Conservation (phyloP, 306 rosid species). For the Pyrus communis region DNA sequence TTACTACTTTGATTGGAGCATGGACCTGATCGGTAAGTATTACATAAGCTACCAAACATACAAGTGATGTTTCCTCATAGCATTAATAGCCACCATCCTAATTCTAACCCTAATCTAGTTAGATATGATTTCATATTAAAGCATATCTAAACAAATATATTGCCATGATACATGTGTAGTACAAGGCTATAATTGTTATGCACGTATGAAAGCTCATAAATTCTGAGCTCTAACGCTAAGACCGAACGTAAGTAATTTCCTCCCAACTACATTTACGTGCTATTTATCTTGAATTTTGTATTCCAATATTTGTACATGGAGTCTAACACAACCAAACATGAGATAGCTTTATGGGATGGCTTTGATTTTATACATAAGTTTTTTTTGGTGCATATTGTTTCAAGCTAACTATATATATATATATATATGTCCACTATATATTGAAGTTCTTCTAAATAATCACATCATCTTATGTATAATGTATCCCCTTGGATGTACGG, state of each 20-base stretch:
- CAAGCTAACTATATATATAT: too few species aligned
- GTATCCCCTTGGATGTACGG: background rate
- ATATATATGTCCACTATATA: background rate
- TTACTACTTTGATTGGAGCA: too few species aligned
- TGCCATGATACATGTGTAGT: background rate
- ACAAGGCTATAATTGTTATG: background rate
- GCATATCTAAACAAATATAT: background rate
- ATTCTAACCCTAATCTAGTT: background rate
- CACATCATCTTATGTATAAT: too few species aligned
- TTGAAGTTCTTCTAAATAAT: background rate
- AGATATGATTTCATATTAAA: background rate
- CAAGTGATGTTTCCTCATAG: background rate
- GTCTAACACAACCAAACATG: background rate
- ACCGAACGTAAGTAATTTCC: background rate
- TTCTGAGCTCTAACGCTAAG: background rate
- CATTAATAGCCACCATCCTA: background rate
- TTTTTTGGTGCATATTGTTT: background rate
- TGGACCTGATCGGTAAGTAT: background rate
- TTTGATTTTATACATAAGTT: background rate
- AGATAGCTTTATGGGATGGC: background rate
- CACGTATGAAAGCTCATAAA: background rate
- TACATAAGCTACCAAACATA: background rate
- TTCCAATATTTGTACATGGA: too few species aligned
- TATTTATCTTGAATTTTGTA: too few species aligned
- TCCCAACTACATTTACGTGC: background rate